Evolutionary conservation across 352 stramenopile genomes (phyloP).

Genomic region (Globisporangium sylvaticum): DNA sequence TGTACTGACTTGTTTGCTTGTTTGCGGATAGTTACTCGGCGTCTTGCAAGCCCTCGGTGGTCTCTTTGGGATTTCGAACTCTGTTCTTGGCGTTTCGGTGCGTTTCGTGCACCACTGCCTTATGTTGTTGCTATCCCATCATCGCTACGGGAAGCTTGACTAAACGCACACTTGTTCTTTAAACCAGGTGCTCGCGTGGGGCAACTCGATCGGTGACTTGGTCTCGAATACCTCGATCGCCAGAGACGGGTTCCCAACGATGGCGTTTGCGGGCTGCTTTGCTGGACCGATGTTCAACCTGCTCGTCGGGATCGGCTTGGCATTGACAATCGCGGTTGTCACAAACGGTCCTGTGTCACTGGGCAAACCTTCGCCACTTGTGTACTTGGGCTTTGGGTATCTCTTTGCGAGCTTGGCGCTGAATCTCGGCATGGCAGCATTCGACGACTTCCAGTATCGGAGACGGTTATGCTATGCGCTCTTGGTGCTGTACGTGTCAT

Average conservation of each 20-base stretch:
- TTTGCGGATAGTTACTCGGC: constrained; percentile 35
- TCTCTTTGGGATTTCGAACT: constrained; percentile 73
- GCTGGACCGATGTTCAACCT: constrained; percentile 81
- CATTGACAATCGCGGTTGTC: constrained; percentile 58
- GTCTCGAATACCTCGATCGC: constrained; percentile 80
- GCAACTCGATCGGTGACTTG: constrained; percentile 77
- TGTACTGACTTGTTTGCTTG: background rate
- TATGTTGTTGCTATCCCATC: background rate
- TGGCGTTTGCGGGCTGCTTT: constrained; percentile 83
- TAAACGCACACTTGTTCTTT: background rate
- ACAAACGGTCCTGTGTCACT: constrained; percentile 52
- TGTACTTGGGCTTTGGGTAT: constrained; percentile 68
- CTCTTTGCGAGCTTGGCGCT: constrained; percentile 60
- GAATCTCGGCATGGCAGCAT: constrained; percentile 53
- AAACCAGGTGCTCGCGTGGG: constrained; percentile 70
- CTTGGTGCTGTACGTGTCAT: constrained; percentile 53
- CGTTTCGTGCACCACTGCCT: constrained; percentile 11
- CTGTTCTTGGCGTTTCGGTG: constrained; percentile 74
- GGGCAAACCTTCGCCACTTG: constrained; percentile 46
- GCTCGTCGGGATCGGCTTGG: constrained; percentile 62
- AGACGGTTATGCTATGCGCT: constrained; percentile 57
- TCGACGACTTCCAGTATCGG: constrained; percentile 61
- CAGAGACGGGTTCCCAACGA: constrained; percentile 72
- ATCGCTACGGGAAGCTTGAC: background rate
- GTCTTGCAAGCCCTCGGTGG: constrained; percentile 69